Base-by-base conservation (phyloP, 129 eudicot species). In the Saussurea involucrata region DNA sequence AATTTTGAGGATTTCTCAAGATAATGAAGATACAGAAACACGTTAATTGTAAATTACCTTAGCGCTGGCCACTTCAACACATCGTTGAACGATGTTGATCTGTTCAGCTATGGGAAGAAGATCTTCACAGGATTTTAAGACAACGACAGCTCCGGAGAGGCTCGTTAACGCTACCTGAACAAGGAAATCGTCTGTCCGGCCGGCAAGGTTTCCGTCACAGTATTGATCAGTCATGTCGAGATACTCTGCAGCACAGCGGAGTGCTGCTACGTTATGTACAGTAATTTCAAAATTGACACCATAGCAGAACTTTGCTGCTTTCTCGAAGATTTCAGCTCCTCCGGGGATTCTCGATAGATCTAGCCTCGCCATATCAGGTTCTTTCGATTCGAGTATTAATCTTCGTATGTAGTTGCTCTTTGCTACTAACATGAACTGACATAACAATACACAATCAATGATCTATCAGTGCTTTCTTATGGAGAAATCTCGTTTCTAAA, bases 271-370 rank as follows among this genome's bases (percentile, higher is more conserved):
- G 84, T 95, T 95, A 21, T 95, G 96, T 7, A 92, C 95, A 9
- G 99, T 95, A 71, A 95, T 95, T 83, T 95, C 99, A 21, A 95
- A 95, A 75, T 92, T 95, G 4, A 92, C 92, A 6, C 99, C 97
- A 36, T 95, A 95, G 86, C 99, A 95, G 70, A 95, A 95, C 76
- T 92, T 95, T 7, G 96, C 95, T 0, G 99, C 90, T 68, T 90
- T 95, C 58, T 95, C 99, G 12, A 95, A 95, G 34, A 78, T 88
- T 80, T 90, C 97, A 5, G 95, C 78, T 34, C 99, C 99, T 28
- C 99, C 99, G 0, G 97, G 99, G 10, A 95, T 92, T 65, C 61
- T 86, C 6, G 97, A 95, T 2, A 95, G 91, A 78, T 95, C 84
- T 25, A 95, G 83, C 55, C 86, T 76, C 11, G 86, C 84, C 69